phyloP scores from a whole-genome alignment of 2,329 filamentous ascomycete genomes.

The Botryotinia convoluta region DNA sequence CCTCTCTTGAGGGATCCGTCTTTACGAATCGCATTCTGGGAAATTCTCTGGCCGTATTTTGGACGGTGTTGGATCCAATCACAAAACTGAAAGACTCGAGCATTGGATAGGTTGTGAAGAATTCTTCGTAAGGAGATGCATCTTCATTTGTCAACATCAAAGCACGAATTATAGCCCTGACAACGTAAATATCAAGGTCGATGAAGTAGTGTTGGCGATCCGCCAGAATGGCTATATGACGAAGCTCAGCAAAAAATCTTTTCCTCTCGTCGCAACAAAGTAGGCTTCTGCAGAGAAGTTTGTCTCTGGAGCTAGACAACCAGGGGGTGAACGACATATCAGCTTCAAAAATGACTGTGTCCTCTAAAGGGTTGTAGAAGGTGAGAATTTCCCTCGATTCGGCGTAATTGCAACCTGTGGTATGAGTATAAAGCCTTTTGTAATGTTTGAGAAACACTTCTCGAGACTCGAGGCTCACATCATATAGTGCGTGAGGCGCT shows the following conservation, averaged over 20 bases:
- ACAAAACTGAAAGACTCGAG: background rate
- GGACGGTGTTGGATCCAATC: background rate
- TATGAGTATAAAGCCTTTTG: background rate
- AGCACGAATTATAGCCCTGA: too few relatives aligned
- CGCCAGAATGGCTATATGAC: background rate
- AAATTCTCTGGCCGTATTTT: too few relatives aligned
- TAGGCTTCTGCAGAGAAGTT: background rate
- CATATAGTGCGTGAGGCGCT: background rate
- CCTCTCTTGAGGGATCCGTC: background rate
- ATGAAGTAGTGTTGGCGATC: background rate
- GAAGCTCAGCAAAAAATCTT: background rate
- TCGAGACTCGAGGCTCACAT: background rate
- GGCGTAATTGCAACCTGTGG: background rate
- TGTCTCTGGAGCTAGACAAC: accelerated
- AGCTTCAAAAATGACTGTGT: background rate
- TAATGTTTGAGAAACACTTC: background rate
- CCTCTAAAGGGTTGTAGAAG: background rate
- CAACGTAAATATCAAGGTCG: too few relatives aligned
- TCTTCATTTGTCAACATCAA: background rate
- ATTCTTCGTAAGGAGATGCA: background rate
- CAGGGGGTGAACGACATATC: accelerated
- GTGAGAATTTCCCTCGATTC: accelerated
- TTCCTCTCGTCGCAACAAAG: background rate
- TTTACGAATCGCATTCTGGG: accelerated
- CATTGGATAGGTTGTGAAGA: background rate